phyloP scores from a whole-genome alignment of 257 asterid species.

The Datura wrightii region DNA sequence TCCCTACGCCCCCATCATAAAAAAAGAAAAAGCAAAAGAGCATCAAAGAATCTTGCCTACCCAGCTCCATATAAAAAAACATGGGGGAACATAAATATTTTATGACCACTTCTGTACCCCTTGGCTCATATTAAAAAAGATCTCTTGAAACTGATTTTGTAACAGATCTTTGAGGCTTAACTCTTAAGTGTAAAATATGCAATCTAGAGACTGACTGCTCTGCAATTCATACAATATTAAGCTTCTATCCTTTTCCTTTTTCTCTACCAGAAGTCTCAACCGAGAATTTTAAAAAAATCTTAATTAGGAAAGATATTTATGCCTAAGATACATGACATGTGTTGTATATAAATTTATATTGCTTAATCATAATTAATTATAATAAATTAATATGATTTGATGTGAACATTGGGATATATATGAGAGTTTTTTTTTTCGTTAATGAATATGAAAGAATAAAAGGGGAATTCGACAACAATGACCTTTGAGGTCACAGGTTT shows the following conservation, averaged over 20 bases:
- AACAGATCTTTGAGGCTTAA: not conserved
- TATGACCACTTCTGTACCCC: slow-evolving; percentile 17
- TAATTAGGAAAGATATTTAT: too few species aligned
- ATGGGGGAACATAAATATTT: not conserved
- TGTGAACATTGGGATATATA: not conserved
- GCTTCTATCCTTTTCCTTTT: not conserved
- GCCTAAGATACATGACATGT: not conserved
- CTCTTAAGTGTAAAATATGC: too few species aligned
- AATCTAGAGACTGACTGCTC: too few species aligned
- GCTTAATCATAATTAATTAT: not conserved
- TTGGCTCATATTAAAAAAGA: not conserved
- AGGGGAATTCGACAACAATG: not conserved
- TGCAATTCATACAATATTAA: too few species aligned
- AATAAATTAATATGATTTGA: not conserved
- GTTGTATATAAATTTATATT: too few species aligned
- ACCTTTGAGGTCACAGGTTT: not conserved
- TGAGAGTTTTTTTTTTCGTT: too few species aligned
- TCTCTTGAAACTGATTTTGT: not conserved
- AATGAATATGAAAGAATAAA: not conserved
- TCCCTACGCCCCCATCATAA: not conserved
- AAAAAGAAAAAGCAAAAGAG: not conserved
- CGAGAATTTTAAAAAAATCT: too few species aligned
- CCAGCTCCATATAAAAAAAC: not conserved
- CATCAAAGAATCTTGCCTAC: slow-evolving; percentile 8
- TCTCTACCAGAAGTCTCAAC: too few species aligned